Evolutionary conservation across 805 yeast species (phyloP).

Genomic region (Helenozyma baotianmanensis): DNA sequence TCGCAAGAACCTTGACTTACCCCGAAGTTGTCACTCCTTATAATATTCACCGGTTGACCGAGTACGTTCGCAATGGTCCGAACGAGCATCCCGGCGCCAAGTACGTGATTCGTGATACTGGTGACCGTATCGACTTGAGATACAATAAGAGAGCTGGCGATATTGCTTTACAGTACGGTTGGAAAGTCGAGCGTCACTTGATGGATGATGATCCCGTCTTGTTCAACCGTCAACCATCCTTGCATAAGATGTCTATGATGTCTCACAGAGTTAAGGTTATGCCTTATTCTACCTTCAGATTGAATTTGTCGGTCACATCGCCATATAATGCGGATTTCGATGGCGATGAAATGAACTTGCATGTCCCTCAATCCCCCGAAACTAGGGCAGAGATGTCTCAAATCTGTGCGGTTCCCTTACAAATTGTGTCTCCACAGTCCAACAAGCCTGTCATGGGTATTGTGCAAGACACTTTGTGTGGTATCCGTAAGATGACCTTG

Average conservation of each 20-base stretch:
- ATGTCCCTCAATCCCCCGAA: conserved; percentile 97
- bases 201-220: conserved; percentile 97
- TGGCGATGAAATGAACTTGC: conserved; percentile 99
- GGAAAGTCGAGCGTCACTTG: conserved; percentile 98
- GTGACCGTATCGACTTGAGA: conserved; percentile 96
- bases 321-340: conserved; percentile 99
- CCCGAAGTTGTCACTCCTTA: conserved; percentile 98
- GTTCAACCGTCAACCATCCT: conserved; percentile 98
- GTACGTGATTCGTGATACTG: conserved; percentile 95
- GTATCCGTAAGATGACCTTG: conserved; percentile 90
- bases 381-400: conserved; percentile 94
- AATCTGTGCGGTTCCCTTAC: conserved; percentile 94
- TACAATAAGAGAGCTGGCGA: conserved; percentile 98
- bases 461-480: conserved; percentile 98
- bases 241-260: conserved; percentile 99
- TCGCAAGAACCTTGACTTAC: conserved; percentile 91
- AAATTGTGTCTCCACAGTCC: conserved; percentile 96
- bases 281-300: conserved; percentile 97
- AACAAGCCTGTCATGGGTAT: conserved; percentile 99
- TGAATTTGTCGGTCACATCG: conserved; percentile 94
- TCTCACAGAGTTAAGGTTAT: conserved; percentile 96
- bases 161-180: conserved; percentile 94
- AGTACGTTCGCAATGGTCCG: conserved; percentile 94
- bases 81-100: conserved; percentile 99
- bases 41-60: conserved; percentile 89